A percentile compares a stretch with the other conserved stretches of the same genome.
Evolutionary conservation across 2,329 filamentous ascomycete species (phyloP).

Genomic region (Cercospora citrullina): DNA sequence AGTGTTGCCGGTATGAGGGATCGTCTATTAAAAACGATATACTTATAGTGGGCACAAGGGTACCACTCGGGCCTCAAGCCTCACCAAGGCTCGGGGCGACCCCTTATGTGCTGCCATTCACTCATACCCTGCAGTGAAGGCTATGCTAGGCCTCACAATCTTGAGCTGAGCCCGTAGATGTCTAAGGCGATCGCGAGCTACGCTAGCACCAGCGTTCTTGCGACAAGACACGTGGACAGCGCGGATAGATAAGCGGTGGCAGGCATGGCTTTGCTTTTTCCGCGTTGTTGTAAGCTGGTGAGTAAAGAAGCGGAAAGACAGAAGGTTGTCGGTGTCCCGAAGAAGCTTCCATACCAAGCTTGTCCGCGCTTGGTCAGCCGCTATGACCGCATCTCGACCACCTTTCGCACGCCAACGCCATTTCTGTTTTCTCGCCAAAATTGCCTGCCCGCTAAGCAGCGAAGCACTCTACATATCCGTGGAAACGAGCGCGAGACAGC

Average conservation of each 20-base stretch:
- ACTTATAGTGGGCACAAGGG: background rate
- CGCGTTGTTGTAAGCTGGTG: background rate
- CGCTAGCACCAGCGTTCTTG: background rate
- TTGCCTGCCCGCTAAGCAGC: background rate
- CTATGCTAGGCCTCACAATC: background rate
- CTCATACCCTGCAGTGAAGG: background rate
- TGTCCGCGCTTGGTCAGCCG: slow-evolving; percentile 4
- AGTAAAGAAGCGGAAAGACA: background rate
- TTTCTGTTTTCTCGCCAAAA: background rate
- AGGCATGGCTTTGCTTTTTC: background rate
- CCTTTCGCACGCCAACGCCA: background rate
- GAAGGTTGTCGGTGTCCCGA: background rate
- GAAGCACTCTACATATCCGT: background rate
- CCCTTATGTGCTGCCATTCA: background rate
- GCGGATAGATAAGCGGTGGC: background rate
- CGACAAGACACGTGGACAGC: background rate
- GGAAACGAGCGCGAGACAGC: background rate
- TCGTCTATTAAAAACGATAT: background rate
- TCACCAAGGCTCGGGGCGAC: background rate
- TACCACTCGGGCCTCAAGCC: background rate
- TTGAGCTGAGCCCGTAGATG: background rate
- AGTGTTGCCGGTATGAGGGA: background rate
- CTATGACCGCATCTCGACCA: slow-evolving; percentile 13
- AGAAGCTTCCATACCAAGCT: slow-evolving; percentile 1
- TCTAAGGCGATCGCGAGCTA: background rate